phyloP scores from a whole-genome alignment of 202 grass and related monocot genomes.

The Panicum virgatum region DNA sequence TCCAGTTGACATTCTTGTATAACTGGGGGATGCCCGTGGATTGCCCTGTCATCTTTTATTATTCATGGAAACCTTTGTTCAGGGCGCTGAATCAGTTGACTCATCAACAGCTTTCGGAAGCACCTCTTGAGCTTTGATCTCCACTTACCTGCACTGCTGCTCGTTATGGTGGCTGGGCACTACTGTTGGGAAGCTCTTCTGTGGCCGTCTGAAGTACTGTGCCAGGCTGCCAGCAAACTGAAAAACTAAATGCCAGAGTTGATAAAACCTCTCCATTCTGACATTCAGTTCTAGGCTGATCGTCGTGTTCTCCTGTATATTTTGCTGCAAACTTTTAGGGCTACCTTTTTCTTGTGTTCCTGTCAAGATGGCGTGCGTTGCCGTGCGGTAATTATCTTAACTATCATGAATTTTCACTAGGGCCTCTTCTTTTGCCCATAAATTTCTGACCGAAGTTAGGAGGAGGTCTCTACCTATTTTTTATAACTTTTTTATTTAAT shows the following conservation, averaged over 20 bases:
- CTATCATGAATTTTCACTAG: not conserved
- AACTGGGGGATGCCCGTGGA: not conserved
- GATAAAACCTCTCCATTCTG: not conserved
- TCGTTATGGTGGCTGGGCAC: not conserved
- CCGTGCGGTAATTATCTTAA: not conserved
- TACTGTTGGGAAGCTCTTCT: not conserved
- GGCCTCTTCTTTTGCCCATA: not conserved
- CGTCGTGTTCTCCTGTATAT: not conserved
- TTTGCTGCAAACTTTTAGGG: not conserved
- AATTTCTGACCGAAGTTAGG: too few relatives aligned
- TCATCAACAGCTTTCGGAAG: not conserved
- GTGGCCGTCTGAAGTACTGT: not conserved
- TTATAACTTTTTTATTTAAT: too few relatives aligned
- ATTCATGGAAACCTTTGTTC: not conserved
- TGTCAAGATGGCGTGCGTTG: not conserved
- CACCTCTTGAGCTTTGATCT: not conserved
- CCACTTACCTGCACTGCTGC: not conserved
- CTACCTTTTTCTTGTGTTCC: not conserved
- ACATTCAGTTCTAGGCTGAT: not conserved
- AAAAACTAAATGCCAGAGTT: not conserved
- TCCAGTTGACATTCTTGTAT: slow-evolving; percentile 2
- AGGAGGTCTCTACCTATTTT: too few relatives aligned
- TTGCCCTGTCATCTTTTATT: not conserved
- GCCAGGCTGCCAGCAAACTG: not conserved
- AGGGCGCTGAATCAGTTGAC: not conserved